Conservation (phyloP, 2,329 filamentous ascomycete genomes). For the Ophiostoma populinum region DNA sequence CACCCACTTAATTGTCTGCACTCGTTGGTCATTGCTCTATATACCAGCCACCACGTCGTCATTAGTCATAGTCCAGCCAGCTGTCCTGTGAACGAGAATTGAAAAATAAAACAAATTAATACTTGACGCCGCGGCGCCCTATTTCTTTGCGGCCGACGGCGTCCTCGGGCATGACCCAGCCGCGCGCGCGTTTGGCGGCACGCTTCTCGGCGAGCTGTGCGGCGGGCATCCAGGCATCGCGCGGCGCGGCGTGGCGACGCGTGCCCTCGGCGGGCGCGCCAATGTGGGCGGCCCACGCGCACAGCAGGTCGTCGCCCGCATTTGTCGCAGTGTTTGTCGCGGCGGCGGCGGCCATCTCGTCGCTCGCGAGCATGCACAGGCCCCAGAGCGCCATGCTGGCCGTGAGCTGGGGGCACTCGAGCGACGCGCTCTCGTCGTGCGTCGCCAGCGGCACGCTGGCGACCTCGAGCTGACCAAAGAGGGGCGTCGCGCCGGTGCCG, state of each 20-base stretch:
- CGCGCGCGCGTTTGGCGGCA: slow-evolving; percentile 54
- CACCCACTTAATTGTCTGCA: too few species aligned
- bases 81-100: too few species aligned
- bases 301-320: slow-evolving; percentile 23
- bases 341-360: slow-evolving; percentile 15
- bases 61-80: too few species aligned
- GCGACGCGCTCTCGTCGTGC: slow-evolving; percentile 13
- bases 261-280: slow-evolving; percentile 59
- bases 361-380: slow-evolving; percentile 34
- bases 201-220: slow-evolving; percentile 58
- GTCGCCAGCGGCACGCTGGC: slow-evolving; percentile 39
- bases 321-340: slow-evolving; percentile 25
- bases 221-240: slow-evolving; percentile 61
- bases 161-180: slow-evolving; percentile 64
- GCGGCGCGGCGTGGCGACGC: slow-evolving; percentile 48
- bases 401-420: slow-evolving; percentile 34
- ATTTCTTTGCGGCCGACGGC: slow-evolving; percentile 54
- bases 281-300: slow-evolving; percentile 41
- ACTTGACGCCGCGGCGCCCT: slow-evolving; percentile 41
- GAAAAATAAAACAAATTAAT: too few species aligned
- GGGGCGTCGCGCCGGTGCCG: slow-evolving; percentile 51
- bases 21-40: too few species aligned
- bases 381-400: slow-evolving; percentile 63
- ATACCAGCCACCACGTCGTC: too few species aligned
- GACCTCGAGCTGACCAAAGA: slow-evolving; percentile 81